Conservation (phyloP, 1,284 basidiomycete genomes). For the Apiotrichum sp. region DNA sequence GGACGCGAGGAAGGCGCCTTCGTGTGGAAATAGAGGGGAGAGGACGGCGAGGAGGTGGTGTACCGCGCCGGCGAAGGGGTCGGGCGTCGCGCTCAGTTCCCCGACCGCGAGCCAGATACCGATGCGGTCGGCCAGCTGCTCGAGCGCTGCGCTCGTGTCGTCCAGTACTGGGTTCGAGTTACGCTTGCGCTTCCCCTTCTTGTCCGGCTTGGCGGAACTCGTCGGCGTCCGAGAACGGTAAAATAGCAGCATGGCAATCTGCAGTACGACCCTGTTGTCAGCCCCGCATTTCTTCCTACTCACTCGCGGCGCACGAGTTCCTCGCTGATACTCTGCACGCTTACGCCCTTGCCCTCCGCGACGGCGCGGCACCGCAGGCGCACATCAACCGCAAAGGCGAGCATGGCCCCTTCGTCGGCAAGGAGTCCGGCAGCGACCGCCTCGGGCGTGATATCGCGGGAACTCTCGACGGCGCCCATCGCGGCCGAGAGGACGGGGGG, state of each 20-base stretch:
- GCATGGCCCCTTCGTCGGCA: slow-evolving; percentile 14
- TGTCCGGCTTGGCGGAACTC: slow-evolving; percentile 8
- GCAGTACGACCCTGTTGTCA: slow-evolving; percentile 30
- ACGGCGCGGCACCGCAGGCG: slow-evolving; percentile 17
- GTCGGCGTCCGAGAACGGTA: slow-evolving; percentile 9
- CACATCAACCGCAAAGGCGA: slow-evolving; percentile 22
- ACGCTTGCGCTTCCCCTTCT: slow-evolving; percentile 10
- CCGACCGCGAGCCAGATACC: slow-evolving; percentile 41
- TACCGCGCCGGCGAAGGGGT: slow-evolving; percentile 6
- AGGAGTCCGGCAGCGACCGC: background rate
- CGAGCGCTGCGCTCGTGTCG: slow-evolving; percentile 25
- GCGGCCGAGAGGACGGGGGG: slow-evolving; percentile 12
- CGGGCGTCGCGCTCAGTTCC: slow-evolving; percentile 22
- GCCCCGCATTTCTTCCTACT: slow-evolving; percentile 2
- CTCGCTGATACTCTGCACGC: slow-evolving; percentile 21
- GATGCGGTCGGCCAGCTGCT: slow-evolving; percentile 35
- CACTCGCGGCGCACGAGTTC: slow-evolving; percentile 41
- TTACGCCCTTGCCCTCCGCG: slow-evolving; percentile 19
- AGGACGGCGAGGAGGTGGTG: slow-evolving; percentile 6
- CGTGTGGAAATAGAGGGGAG: slow-evolving; percentile 19
- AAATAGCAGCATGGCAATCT: slow-evolving; percentile 30
- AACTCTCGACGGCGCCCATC: background rate
- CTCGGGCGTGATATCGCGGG: background rate
- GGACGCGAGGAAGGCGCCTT: slow-evolving; percentile 22
- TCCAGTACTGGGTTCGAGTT: slow-evolving; percentile 12